Base-by-base conservation (phyloP, 805 yeast genomes). In the Suhomyces faveliae region DNA sequence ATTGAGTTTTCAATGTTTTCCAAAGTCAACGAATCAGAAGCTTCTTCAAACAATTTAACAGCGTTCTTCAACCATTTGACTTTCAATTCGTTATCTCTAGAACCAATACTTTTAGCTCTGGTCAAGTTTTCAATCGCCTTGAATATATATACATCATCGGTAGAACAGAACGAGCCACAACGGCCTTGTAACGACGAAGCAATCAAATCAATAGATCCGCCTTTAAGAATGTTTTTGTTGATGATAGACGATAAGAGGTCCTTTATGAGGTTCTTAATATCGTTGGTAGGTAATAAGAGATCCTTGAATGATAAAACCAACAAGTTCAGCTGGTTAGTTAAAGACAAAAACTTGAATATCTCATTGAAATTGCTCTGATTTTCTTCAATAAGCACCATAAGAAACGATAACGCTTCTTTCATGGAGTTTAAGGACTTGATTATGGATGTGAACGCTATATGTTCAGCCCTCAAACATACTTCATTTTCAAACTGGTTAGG, bases 141-240 rank as follows among this genome's bases (percentile, higher is more conserved):
- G 74, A 91, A 94, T 11, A 94, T 88, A 50, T 90, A 77, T 22
- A 94, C 97, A 66, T 94, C 99, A 55, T 87, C 89, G 12, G 96
- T 82, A 0, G 97, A 89, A 61, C 98, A 94, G 67, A 90, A 94
- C 0, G 96, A 83, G 1, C 96, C 96, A 73, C 99, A 94, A 50
- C 92, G 84, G 46, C 89, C 95, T 66, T 94, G 96, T 44, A 94
- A 71, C 1, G 91, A 83, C 29, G 84, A 83, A 0, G 97, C 96
- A 44, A 92, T 88, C 48, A 85, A 75, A 62, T 92, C 98, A 40
- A 94, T 92, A 0, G 96, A 87, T 3, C 89, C 92, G n/a, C 99
- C 98, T 54, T 87, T 82, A 33, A 88, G 77, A 48, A 94, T 90
- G 55, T 87, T 89, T 63, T 86, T 86, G 67, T 91, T 91, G 52